These are phyloP conservation scores for Collybia mongolica DNA, from an alignment of 768 basidiomycete species.

Conservation along the genomic window DNA sequence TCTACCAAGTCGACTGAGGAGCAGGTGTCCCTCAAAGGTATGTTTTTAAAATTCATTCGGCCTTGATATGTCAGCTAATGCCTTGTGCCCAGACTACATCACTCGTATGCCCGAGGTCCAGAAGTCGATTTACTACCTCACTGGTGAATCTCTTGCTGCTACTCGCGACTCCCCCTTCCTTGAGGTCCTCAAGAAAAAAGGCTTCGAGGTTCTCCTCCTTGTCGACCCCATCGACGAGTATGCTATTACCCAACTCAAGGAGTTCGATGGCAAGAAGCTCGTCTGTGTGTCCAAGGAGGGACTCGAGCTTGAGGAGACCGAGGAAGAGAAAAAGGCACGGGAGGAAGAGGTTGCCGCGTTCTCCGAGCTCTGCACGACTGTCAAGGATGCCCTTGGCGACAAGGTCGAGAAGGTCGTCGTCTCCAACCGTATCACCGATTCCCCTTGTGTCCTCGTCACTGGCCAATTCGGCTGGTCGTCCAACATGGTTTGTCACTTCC, in stretches of 20 bases:
- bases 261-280: constrained; percentile 97
- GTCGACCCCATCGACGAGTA: constrained; percentile 99
- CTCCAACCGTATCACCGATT: constrained; percentile 97
- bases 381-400: constrained; percentile 98
- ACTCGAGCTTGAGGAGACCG: constrained; percentile 98
- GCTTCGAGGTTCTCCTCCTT: constrained; percentile 96
- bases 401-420: constrained; percentile 99
- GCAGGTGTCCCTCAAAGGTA: constrained; percentile 90
- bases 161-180: constrained; percentile 97
- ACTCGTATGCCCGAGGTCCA: constrained; percentile 99
- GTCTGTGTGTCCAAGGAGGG: constrained; percentile 99
- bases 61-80: no score
- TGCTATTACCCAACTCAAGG: constrained; percentile 97
- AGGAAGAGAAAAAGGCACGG: constrained; percentile 91
- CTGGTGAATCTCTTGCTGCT: constrained; percentile 92
- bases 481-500: constrained; percentile 74
- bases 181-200: constrained; percentile 99
- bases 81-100: constrained; percentile 76
- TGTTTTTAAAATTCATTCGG: constrained; percentile 2
- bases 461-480: constrained; percentile 99
- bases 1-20: constrained; percentile 94
- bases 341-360: constrained; percentile 85
- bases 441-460: constrained; percentile 95
- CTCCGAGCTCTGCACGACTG: constrained; percentile 86
- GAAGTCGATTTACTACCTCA: constrained; percentile 99